Evolutionary conservation across 352 stramenopile genomes (phyloP), one percentile per base, ranked within the genome.

Genomic region (Thalassiosira mediterranea): DNA sequence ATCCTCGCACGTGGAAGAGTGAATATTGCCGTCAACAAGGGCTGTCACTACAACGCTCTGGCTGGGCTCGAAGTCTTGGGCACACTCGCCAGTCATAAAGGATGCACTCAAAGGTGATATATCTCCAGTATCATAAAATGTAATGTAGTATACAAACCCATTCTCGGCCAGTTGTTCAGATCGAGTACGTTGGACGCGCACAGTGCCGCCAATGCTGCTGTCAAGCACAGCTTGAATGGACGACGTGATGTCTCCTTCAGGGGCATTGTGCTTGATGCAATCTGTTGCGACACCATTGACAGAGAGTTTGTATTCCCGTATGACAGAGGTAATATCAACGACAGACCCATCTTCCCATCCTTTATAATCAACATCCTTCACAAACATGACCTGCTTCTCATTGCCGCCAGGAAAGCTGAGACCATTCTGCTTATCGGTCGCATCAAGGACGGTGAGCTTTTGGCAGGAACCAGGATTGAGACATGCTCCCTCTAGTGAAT

Each of bases 201-300:
- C 79, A 42, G n/a, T 81, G n/a, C 79, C 74, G 37, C 69, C 74
- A 70, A 65, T 75, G 19, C 69, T 52, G 51, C 23, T 54, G 42
- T 84, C 65, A 2, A 87, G 48, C 13, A 72, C 65, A 19, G 26
- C 37, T 73, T 86, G 78, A 62, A 87, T 78, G 11, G 57, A 60
- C 11, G 64, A 58, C 40, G 40, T 68, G 28, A 86, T 66, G 52
- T 91, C 76, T 40, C 68, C 37, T 26, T 73, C 47, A 67, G 74
- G 68, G 40, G 75, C 72, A 56, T 88, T 81, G 69, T 89, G 90
- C 17, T 61, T 72, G 19, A 94, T 86, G 56, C 89, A 94, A 29
- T 60, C 54, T 15, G 80, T 90, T n/a, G 51, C 42, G 0, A 71
- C 28, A 51, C 76, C 80, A 72, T 78, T 48, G 21, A 76, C 26